A percentile compares a stretch with the other conserved stretches of the same genome.
These are phyloP conservation scores for Schizonepeta tenuifolia DNA, from an alignment of 257 asterid genomes.

Conservation along the genomic window DNA sequence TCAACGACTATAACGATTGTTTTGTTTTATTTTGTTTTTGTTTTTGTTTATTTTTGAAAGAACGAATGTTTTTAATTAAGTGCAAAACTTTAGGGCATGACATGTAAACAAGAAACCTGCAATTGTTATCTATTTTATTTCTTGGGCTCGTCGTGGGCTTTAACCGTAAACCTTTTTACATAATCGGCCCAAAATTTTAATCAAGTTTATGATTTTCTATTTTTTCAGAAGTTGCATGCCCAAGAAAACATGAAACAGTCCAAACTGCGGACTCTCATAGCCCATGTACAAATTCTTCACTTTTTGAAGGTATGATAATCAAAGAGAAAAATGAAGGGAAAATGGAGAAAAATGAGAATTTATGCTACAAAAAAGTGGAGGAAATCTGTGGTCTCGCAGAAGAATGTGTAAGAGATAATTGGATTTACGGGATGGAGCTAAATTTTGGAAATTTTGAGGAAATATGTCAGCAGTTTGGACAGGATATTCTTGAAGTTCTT, in stretches of 20 bases:
- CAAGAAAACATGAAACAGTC: conserved; percentile 16
- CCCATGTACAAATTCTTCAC: conserved; percentile 16
- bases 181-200: neutral
- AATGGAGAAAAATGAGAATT: conserved; percentile 28
- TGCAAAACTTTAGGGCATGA: no score
- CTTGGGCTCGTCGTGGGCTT: no score
- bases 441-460: conserved; percentile 48
- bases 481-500: conserved; percentile 46
- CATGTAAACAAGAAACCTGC: no score
- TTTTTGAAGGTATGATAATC: conserved; percentile 9
- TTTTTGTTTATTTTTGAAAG: no score
- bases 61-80: no score
- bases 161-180: no score
- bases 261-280: neutral
- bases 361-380: conserved; percentile 36
- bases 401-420: conserved; percentile 42
- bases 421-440: conserved; percentile 35
- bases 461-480: conserved; percentile 43
- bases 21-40: no score
- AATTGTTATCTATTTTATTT: no score
- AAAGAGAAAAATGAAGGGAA: conserved; percentile 21
- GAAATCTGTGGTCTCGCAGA: conserved; percentile 43
- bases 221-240: conserved; percentile 18
- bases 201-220: neutral
- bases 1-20: no score